Evolutionary conservation across 768 basidiomycete genomes (phyloP), one percentile per base, ranked within the genome.

Genomic region (Cytidiella melzeri): DNA sequence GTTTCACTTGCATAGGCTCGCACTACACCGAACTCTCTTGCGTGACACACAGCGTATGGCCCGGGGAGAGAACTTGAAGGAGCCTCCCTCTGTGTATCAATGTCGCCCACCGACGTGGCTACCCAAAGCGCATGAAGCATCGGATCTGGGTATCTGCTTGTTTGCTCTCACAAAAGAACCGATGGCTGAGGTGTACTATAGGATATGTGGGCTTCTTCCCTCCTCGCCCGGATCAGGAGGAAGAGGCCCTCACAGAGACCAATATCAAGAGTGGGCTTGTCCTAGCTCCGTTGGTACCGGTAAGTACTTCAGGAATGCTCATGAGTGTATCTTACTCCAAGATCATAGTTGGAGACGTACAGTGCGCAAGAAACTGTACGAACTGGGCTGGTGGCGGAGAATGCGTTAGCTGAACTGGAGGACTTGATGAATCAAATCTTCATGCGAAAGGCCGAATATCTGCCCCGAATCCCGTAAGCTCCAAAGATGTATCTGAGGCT

Each of bases 201-300:
- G 89, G 89, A 15, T 89, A 84, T 62, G 71, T 76, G 48, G 86
- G 87, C 10, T 90, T 86, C 57, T 73, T 82, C 61, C 90, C 90
- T 39, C 87, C 90, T 5, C 74, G 76, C 36, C 78, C 83, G 15
- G 75, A 79, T 4, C 85, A 89, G 61, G 81, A 84, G 48, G 89
- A 92, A 62, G 88, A 90, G 57, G 59, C 77, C 1, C 67, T 92
- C 38, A 81, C 85, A 0, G 77, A 81, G 38, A 54, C 60, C 1
- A 83, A 81, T 55, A 73, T 91, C 27, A 81, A 80, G 67, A 74
- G 74, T 61, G 90, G 90, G 0, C 82, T 84, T 52, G 60, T 67
- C 11, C 67, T 83, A 21, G 60, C 66, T 4, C 68, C 71, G 12
- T 71, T 78, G 24, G 81, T 90, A 38, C 69, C 75, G 27, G 88